These are phyloP conservation scores for Pseudozyma tsukubaensis DNA, from an alignment of 1,284 basidiomycete species.

Conservation along the genomic window DNA sequence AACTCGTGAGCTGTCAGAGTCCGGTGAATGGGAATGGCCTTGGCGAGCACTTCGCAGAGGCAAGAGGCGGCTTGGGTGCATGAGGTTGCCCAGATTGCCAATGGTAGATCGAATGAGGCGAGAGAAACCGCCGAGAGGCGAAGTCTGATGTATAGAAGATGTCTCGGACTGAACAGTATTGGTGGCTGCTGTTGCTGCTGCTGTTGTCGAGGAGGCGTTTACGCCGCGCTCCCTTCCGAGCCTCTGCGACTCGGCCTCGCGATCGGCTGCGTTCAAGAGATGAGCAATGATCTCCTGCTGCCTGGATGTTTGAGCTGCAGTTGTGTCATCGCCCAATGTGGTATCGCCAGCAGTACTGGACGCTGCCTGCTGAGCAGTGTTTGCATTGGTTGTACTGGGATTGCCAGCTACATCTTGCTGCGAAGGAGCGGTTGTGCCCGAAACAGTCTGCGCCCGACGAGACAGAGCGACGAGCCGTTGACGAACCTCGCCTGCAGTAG, in stretches of 20 bases:
- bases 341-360: not conserved
- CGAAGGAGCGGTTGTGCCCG: conserved; percentile 8
- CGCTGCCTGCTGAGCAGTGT: not conserved
- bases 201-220: conserved; percentile 5
- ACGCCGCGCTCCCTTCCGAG: not conserved
- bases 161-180: conserved; percentile 10
- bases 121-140: conserved; percentile 23
- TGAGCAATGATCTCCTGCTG: not conserved
- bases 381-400: not conserved
- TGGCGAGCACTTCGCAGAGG: conserved; percentile 12
- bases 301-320: not conserved
- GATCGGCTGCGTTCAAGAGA: not conserved
- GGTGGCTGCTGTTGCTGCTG: not conserved
- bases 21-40: not conserved
- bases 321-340: not conserved
- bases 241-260: not conserved
- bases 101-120: conserved; percentile 36
- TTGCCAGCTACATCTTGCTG: not conserved
- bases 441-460: conserved; percentile 22
- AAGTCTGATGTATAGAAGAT: conserved; percentile 7
- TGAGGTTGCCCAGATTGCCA: conserved; percentile 18
- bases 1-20: conserved; percentile 1
- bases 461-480: conserved; percentile 35
- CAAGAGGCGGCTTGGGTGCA: conserved; percentile 40
- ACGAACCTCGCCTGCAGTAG: conserved; percentile 16